A percentile compares a stretch with the other conserved stretches of the same genome.
Conservation (phyloP, 2,329 filamentous ascomycete species). For the Ramularia endophylla region DNA sequence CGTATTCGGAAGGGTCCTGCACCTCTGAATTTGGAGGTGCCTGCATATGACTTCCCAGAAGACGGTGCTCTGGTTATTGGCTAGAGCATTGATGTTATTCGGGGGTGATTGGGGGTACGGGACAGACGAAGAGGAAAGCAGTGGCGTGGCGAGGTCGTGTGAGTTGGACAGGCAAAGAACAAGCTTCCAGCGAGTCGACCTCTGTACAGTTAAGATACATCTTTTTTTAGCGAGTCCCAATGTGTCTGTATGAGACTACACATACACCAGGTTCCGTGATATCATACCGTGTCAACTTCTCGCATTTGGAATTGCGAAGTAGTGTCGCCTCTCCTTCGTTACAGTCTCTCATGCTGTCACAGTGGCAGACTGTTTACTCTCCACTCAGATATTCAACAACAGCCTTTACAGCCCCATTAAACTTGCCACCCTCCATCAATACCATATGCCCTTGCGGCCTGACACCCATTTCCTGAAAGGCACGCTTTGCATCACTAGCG, state of each 20-base stretch:
- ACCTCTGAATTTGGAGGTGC: slow-evolving; percentile 95
- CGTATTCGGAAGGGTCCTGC: slow-evolving; percentile 97
- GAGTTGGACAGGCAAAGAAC: background rate
- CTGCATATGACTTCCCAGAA: slow-evolving; percentile 85
- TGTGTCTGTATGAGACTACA: slow-evolving; percentile 1
- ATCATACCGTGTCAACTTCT: background rate
- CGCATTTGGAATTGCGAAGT: background rate
- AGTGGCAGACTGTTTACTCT: background rate
- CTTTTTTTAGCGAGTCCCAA: slow-evolving; percentile 3
- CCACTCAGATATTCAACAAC: slow-evolving; percentile 64
- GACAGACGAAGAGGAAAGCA: background rate
- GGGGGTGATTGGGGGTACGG: background rate
- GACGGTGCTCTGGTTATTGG: slow-evolving; percentile 87
- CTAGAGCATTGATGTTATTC: slow-evolving; percentile 48
- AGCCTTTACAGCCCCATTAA: slow-evolving; percentile 68
- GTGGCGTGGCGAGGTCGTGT: background rate
- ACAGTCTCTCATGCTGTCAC: background rate
- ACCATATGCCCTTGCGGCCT: slow-evolving; percentile 79
- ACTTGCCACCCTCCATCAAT: slow-evolving; percentile 73
- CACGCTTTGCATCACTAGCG: slow-evolving; percentile 82
- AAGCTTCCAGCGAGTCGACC: too few relatives aligned
- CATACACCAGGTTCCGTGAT: too few relatives aligned
- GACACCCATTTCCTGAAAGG: slow-evolving; percentile 90
- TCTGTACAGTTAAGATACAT: slow-evolving; percentile 3
- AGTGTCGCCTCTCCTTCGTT: background rate